Percentiles rank a stretch among this genome's conserved stretches.
These are phyloP conservation scores for Cystobasidium ongulense DNA, from an alignment of 768 basidiomycete genomes.

Conservation along the genomic window DNA sequence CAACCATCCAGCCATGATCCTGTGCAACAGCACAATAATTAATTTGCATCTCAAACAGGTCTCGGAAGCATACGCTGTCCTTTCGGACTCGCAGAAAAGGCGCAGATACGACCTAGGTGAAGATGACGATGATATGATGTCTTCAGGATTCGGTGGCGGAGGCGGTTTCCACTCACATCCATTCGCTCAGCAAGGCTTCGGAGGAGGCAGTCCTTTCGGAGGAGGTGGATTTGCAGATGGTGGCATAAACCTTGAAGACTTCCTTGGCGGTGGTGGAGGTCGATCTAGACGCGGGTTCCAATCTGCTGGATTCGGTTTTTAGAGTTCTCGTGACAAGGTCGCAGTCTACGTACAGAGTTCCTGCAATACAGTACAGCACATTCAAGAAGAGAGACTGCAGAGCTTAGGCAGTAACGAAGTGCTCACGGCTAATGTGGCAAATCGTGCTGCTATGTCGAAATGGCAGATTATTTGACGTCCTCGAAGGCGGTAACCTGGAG, in stretches of 20 bases:
- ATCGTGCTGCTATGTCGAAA: no score
- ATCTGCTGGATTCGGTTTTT: background rate
- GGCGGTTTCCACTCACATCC: conserved; percentile 32
- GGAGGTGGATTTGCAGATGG: conserved; percentile 35
- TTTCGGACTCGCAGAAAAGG: conserved; percentile 58
- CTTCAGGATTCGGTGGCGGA: conserved; percentile 24
- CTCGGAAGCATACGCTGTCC: conserved; percentile 68
- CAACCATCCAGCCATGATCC: background rate
- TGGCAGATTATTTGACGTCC: no score
- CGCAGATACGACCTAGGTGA: conserved; percentile 39
- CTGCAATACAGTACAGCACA: no score
- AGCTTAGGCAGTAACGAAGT: no score
- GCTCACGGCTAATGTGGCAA: no score
- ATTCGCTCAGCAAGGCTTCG: conserved; percentile 23
- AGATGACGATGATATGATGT: conserved; percentile 37
- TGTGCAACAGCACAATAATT: background rate
- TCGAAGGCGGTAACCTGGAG: no score
- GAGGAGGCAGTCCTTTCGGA: conserved; percentile 24
- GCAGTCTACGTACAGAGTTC: no score
- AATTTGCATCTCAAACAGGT: conserved; percentile 49
- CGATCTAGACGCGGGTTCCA: background rate
- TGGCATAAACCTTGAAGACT: conserved; percentile 35
- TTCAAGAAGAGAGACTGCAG: no score
- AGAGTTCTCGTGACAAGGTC: no score
- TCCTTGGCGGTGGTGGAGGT: conserved; percentile 30